phyloP scores from a whole-genome alignment of 495 filamentous ascomycete species.

The Xylaria cubensis region DNA sequence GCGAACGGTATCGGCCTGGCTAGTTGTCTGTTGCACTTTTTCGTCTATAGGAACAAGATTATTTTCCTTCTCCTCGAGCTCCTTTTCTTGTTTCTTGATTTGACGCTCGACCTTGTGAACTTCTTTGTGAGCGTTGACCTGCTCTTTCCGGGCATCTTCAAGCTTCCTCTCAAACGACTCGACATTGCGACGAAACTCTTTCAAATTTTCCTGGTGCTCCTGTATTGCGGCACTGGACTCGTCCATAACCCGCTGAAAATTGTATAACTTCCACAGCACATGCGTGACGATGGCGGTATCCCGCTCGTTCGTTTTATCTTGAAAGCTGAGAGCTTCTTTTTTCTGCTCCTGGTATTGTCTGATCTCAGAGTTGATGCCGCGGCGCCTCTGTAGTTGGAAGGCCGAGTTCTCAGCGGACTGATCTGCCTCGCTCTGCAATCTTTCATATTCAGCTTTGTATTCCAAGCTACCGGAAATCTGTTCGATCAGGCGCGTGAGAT shows the following conservation, averaged over 20 bases:
- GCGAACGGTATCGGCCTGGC: conserved; percentile 69
- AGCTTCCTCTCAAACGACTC: conserved; percentile 83
- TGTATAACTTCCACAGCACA: conserved; percentile 95
- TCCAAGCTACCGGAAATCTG: conserved; percentile 97
- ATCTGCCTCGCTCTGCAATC: conserved; percentile 81
- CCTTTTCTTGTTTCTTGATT: conserved; percentile 86
- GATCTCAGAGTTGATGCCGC: conserved; percentile 96
- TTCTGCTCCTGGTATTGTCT: conserved; percentile 98
- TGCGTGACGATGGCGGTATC: conserved; percentile 94
- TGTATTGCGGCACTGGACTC: conserved; percentile 89
- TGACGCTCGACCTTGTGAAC: conserved; percentile 80
- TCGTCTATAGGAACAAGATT: conserved; percentile 87
- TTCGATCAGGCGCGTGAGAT: conserved; percentile 94
- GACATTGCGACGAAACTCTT: conserved; percentile 87
- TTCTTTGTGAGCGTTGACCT: conserved; percentile 78
- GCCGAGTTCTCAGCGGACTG: conserved; percentile 87
- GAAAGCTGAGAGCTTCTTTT: conserved; percentile 90
- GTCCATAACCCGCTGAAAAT: conserved; percentile 93
- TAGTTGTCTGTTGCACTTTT: conserved; percentile 83
- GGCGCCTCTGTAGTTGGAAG: conserved; percentile 82
- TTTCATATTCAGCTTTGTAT: conserved; percentile 94
- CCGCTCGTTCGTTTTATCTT: conserved; percentile 83
- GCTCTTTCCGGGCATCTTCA: conserved; percentile 85
- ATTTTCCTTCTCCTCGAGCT: conserved; percentile 85
- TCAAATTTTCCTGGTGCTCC: conserved; percentile 93